A percentile compares a stretch with the other conserved stretches of the same genome.
Conservation (phyloP, 345 rosid genomes). For the Hypericum androsaemum region DNA sequence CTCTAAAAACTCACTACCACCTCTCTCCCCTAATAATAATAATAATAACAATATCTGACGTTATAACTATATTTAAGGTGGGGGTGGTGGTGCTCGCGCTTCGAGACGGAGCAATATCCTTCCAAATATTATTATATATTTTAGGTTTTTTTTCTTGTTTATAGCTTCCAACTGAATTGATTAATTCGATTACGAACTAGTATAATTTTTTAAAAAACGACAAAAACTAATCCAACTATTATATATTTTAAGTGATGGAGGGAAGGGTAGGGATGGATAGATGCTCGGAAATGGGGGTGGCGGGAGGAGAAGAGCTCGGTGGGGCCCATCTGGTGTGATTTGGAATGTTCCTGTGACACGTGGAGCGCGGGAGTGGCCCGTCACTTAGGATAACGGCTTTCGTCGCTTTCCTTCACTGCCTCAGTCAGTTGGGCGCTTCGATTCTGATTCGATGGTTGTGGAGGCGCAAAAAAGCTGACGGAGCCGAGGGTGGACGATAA, state of each 20-base stretch:
- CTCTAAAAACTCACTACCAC: neutral
- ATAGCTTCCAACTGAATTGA: too few species aligned
- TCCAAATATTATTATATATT: too few species aligned
- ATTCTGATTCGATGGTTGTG: constrained; percentile 8
- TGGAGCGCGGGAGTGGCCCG: constrained; percentile 42
- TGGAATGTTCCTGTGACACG: constrained; percentile 42
- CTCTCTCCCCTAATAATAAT: neutral
- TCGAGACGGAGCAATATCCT: too few species aligned
- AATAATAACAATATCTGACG: too few species aligned
- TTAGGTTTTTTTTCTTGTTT: too few species aligned
- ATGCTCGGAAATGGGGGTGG: neutral
- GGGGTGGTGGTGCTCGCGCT: too few species aligned
- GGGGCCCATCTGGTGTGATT: constrained; percentile 15
- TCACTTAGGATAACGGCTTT: constrained; percentile 34
- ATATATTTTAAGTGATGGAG: too few species aligned
- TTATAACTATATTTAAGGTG: too few species aligned
- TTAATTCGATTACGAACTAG: too few species aligned
- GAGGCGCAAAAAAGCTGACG: constrained; percentile 12
- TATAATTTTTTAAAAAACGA: too few species aligned
- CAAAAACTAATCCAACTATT: too few species aligned
- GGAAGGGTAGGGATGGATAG: neutral
- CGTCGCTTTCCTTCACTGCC: constrained; percentile 13
- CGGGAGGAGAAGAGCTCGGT: neutral
- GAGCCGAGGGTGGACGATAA: constrained; percentile 8
- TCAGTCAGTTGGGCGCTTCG: too few species aligned